Evolutionary conservation across 2,329 filamentous ascomycete species (phyloP), one percentile per base, ranked within the genome.

Genomic region (Alternaria viburni): DNA sequence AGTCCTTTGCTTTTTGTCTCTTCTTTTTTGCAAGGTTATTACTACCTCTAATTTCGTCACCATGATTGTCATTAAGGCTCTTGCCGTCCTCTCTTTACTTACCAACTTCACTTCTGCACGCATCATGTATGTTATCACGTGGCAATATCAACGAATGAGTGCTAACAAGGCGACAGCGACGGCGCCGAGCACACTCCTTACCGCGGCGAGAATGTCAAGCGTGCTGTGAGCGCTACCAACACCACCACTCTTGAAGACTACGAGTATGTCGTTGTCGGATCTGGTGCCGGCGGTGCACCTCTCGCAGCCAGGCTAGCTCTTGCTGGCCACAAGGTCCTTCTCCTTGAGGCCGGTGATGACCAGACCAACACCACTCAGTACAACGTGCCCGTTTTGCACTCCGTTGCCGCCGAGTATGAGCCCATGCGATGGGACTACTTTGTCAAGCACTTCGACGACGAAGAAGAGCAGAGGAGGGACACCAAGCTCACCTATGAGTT

Each of bases 231-330:
- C 26, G 51, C 63, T 30, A 63, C 69, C 43, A 54, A 57, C 10
- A 54, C 52, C 5, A 64, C 56, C 5, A 66, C 65, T 7, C 62
- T 71, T 26, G 54, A 70, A 12, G 64, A 67, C 23, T 89, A 89
- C 68, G 88, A 90, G 57, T 89, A 88, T 77, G 80, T 89, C 30
- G 81, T 89, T 15, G 86, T 89, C 41, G 87, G 87, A 11, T 87
- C 86, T 6, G 87, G 88, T 4, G 82, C 87, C 7, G 87, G 87
- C 12, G 88, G 87, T 50, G 87, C 85, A 15, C 87, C 87, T 8
- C 75, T 89, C 6, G 87, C 87, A 4, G 84, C 85, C 13, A 82
- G 84, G 32, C 83, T 89, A 9, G 87, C 87, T 32, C 78, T 84
- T 54, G 84, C 85, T 52, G 87, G 87, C 45, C 81, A 86, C 75